Evolutionary conservation across 2,329 filamentous ascomycete species (phyloP), one percentile per base, ranked within the genome.

Genomic region (Fusarium sp.): DNA sequence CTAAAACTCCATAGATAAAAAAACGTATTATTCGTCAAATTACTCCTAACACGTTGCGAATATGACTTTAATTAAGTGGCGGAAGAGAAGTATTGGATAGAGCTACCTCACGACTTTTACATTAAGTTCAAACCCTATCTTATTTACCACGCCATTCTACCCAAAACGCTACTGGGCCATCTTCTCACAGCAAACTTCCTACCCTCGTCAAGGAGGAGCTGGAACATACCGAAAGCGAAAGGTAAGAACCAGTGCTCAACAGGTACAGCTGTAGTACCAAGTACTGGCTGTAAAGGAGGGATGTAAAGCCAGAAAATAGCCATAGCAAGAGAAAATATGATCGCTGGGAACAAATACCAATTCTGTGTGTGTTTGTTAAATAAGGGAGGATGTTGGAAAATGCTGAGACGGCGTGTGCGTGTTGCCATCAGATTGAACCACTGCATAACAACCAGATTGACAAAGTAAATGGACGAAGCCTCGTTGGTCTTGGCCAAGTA

Each of bases 391-490:
- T 94, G 91, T 75, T 93, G 89, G 77, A 94, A 89, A 68, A 94
- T 87, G 58, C 87, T 87, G 23, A 91, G 82, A 2, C 87, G 84
- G 2, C 89, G 83, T 3, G 88, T 94, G 18, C 91, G 85, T 7
- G 92, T 84, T 2, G 89, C 88, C 74, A 94, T 85, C 6, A 94
- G 82, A 75, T 91, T 93, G 83, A 93, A 93, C 84, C 89, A 90
- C 83, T 93, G 90, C 91, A 94, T 93, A 50, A 94, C 89, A 4
- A 95, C 92, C 23, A 95, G 81, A 62, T 90, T 94, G 70, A 94
- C 87, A 73, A 94, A 94, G 79, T 94, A 94, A 63, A 95, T 90
- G 18, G 89, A 91, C 39, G 87, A 90, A 0, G 90, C 91, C 64
- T 86, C 84, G 67, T 90, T 90, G 25, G 91, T 80, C 66, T 87